Conservation (phyloP, 2,329 filamentous ascomycete species). For the Sordariomycetes sp. region DNA sequence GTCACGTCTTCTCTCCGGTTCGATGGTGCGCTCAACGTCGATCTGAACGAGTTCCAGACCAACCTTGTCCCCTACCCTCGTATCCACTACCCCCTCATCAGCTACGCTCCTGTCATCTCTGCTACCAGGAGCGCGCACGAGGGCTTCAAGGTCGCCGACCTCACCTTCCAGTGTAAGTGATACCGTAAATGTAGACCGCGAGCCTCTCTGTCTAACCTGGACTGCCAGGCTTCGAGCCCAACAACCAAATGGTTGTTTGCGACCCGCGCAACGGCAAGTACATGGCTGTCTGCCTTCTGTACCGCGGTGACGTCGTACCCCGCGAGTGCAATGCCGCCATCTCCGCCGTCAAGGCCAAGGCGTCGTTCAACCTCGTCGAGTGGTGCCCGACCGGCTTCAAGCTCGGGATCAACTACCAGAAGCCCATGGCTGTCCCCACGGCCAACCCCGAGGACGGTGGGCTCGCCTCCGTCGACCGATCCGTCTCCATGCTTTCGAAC, state of each 20-base stretch:
- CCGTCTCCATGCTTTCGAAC: slow-evolving; percentile 64
- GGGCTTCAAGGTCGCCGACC: slow-evolving; percentile 75
- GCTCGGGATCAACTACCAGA: slow-evolving; percentile 67
- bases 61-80: slow-evolving; percentile 65
- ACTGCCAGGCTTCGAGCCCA: slow-evolving; percentile 60
- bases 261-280: slow-evolving; percentile 67
- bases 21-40: slow-evolving; percentile 62
- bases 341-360: slow-evolving; percentile 57
- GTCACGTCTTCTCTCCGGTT: slow-evolving; percentile 65
- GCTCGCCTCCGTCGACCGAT: slow-evolving; percentile 51
- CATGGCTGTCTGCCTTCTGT: slow-evolving; percentile 64
- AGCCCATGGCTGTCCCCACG: slow-evolving; percentile 47
- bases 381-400: slow-evolving; percentile 71
- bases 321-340: slow-evolving; percentile 60
- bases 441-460: slow-evolving; percentile 42
- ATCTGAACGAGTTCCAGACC: slow-evolving; percentile 70
- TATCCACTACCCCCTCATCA: slow-evolving; percentile 66
- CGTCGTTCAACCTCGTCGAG: slow-evolving; percentile 63
- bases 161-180: slow-evolving; percentile 60
- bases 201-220: not conserved
- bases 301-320: slow-evolving; percentile 61
- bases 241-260: slow-evolving; percentile 72
- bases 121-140: slow-evolving; percentile 72
- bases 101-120: slow-evolving; percentile 61
- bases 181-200: not conserved